A percentile compares a stretch with the other conserved stretches of the same genome.
These are phyloP conservation scores for Aurantiochytrium sp. DNA, from an alignment of 108 stramenopile genomes.

Conservation along the genomic window DNA sequence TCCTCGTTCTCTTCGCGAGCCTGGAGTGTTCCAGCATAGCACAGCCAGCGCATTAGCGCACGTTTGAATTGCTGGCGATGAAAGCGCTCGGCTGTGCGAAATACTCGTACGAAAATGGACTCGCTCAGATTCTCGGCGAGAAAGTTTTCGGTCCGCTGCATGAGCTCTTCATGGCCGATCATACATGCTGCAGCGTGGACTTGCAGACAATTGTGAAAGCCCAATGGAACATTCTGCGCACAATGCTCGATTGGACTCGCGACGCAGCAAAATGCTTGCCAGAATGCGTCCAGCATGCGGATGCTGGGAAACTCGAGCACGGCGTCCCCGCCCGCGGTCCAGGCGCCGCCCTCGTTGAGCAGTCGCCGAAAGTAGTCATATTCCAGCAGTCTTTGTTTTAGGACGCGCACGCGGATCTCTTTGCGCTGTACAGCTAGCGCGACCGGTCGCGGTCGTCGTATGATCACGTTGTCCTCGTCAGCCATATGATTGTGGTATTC, in stretches of 20 bases:
- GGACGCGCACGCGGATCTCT: not conserved
- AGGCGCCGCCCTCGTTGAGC: not conserved
- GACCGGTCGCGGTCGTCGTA: not conserved
- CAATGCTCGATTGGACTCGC: not conserved
- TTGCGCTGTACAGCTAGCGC: not conserved
- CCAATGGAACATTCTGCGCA: not conserved
- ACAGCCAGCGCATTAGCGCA: not conserved
- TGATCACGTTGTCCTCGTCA: too few species aligned
- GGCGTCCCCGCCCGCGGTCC: not conserved
- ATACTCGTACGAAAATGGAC: not conserved
- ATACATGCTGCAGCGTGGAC: not conserved
- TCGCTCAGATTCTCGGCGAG: not conserved
- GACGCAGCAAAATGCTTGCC: not conserved
- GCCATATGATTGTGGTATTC: too few species aligned
- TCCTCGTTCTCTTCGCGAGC: not conserved
- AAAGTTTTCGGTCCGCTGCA: not conserved
- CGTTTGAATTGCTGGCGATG: not conserved
- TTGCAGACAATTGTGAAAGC: not conserved
- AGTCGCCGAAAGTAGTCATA: not conserved
- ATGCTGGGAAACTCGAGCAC: conserved; percentile 11
- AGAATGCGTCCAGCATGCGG: conserved; percentile 1
- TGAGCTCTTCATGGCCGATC: not conserved
- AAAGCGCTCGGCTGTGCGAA: not conserved
- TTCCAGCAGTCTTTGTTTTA: not conserved
- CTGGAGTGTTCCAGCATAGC: not conserved